These are phyloP conservation scores for Bacterosira constricta DNA, from an alignment of 108 stramenopile genomes.

Conservation along the genomic window DNA sequence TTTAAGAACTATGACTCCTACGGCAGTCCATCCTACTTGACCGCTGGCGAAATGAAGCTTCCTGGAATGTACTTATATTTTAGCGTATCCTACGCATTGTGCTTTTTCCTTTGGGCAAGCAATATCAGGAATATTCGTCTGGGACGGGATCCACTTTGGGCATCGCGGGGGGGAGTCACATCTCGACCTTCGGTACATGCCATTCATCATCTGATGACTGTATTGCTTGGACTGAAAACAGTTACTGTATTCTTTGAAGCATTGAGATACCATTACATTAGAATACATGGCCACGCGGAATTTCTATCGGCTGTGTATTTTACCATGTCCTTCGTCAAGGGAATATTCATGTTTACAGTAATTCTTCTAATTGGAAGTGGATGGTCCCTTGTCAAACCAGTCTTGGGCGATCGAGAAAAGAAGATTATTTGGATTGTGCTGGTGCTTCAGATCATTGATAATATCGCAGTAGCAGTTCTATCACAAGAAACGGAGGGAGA, in stretches of 20 bases:
- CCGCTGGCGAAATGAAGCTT: constrained; percentile 90
- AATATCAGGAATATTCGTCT: constrained; percentile 65
- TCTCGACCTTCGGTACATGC: constrained; percentile 70
- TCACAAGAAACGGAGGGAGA: constrained; percentile 90
- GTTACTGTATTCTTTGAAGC: constrained; percentile 87
- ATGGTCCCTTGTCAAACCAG: constrained; percentile 95
- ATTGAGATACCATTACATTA: constrained; percentile 90
- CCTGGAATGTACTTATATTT: constrained; percentile 88
- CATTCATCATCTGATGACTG: constrained; percentile 95
- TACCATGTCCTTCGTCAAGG: constrained; percentile 80
- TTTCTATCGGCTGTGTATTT: constrained; percentile 90
- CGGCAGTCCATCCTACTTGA: constrained; percentile 78
- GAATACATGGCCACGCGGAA: constrained; percentile 88
- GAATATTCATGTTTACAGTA: constrained; percentile 89
- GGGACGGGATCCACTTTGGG: constrained; percentile 52
- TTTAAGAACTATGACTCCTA: constrained; percentile 85
- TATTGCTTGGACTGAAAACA: constrained; percentile 83
- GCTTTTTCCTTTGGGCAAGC: constrained; percentile 69
- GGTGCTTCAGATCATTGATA: constrained; percentile 91
- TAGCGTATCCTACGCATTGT: constrained; percentile 68
- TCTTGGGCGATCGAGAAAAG: constrained; percentile 87
- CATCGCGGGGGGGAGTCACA: constrained; percentile 12
- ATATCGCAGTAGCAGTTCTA: constrained; percentile 93
- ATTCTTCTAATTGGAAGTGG: constrained; percentile 97
- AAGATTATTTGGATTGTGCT: constrained; percentile 86